Base-by-base conservation (phyloP, 371 early-diverging fungal species). In the Apophysomyces elegans region DNA sequence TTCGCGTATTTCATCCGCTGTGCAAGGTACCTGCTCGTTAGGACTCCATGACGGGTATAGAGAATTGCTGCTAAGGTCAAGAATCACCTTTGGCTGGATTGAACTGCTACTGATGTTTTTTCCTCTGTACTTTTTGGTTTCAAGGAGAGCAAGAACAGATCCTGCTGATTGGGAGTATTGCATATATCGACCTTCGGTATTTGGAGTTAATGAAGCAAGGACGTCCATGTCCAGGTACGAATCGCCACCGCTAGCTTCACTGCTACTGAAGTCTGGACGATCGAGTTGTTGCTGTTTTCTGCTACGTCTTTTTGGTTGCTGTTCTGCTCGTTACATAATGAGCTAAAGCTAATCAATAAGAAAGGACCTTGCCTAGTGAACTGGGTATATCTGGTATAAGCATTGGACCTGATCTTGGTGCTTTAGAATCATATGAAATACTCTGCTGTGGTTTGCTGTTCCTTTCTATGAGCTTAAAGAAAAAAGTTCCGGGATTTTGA, bases 101-200 rank as follows among this genome's bases (percentile, higher is more conserved):
- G 45, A 62, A 64, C 12, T 58, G 54, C 65, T 14, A 61, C 47
- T 14, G 56, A 11, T 16, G 58, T 61, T 46, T 67, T 70, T 54
- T 79, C 74, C 56, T 79, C 84, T 16, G 21, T 84, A 84, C 58
- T 90, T 86, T 60, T 87, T 89, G 75, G 81, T 88, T 70, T 92
- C 91, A 14, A 93, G 71, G 37, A 90, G 69, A n/a, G 90, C 87
- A 14, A 90, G 74, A 63, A 91, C 81, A 3, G 92, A 91, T 44
- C 91, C 93, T 14, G 91, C 87, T 0, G 93, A 92, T 0, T 91
- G 87, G 0, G 91, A 90, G 60, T 87, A 91, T 0, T 84, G 84
- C 56, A 85, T 90, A 64, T 93, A 93, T 56, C 92, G 84, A 12
- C 89, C 87, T 45, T 90, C 89, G 13, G 88, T 90, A 18, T 79